phyloP scores from a whole-genome alignment of 306 rosid genomes.

The Rubus parviflorus region DNA sequence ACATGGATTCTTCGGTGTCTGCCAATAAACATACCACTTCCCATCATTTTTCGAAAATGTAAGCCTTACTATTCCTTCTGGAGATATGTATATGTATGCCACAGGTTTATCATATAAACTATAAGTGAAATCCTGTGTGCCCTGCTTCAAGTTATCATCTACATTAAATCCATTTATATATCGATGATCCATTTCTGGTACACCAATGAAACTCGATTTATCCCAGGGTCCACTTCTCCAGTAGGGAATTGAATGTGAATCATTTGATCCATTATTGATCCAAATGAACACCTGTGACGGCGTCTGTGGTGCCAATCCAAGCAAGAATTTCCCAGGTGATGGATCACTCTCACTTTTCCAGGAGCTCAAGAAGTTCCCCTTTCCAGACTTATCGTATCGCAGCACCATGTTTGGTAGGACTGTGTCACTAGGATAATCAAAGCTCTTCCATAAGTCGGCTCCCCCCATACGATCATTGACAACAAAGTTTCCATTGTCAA shows the following conservation, averaged over 20 bases:
- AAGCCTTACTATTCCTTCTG: conserved; percentile 19
- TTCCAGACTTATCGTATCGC: conserved; percentile 33
- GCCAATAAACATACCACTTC: neutral
- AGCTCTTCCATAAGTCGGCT: conserved; percentile 45
- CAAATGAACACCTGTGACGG: conserved; percentile 41
- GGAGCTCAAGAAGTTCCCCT: conserved; percentile 27
- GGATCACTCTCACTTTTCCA: conserved; percentile 48
- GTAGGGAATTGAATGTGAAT: conserved; percentile 16
- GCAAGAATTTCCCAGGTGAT: conserved; percentile 35
- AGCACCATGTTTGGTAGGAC: conserved; percentile 31
- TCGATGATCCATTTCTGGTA: conserved; percentile 27
- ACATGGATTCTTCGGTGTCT: neutral
- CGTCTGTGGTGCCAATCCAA: conserved; percentile 18
- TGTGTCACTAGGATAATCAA: conserved; percentile 40
- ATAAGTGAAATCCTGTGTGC: conserved; percentile 27
- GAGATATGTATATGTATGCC: conserved; percentile 13
- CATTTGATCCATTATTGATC: conserved; percentile 22
- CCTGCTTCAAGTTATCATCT: conserved; percentile 21
- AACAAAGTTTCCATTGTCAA: conserved; percentile 35
- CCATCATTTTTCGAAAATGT: neutral
- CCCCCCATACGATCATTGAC: conserved; percentile 19
- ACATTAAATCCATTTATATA: conserved; percentile 28
- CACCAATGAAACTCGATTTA: conserved; percentile 39
- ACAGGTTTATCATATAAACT: neutral
- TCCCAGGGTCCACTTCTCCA: conserved; percentile 68